phyloP scores from a whole-genome alignment of 257 asterid genomes.

The Henckelia pumila region DNA sequence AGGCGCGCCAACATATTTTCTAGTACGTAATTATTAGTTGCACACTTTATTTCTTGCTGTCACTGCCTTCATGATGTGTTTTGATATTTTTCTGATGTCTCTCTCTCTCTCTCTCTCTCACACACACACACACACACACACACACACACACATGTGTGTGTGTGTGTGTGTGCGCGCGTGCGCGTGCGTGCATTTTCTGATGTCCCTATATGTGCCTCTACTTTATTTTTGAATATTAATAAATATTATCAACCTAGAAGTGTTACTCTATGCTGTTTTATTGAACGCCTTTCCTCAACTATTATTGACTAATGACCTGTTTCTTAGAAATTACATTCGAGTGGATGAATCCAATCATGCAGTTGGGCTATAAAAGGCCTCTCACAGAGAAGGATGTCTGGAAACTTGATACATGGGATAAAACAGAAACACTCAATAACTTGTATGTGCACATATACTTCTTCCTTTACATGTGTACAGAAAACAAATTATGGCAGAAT shows the following conservation, averaged over 20 bases:
- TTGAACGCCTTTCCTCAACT: conserved; percentile 20
- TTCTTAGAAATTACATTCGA: conserved; percentile 55
- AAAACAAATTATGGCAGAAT: not conserved
- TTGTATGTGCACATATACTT: conserved; percentile 44
- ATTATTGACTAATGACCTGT: conserved; percentile 23
- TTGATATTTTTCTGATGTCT: conserved; percentile 9
- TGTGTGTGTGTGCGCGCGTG: too few relatives aligned
- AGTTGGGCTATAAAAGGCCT: conserved; percentile 85
- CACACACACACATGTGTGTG: too few relatives aligned
- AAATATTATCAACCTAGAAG: not conserved
- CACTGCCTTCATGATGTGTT: conserved; percentile 14
- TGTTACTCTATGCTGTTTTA: conserved; percentile 12
- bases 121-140: too few relatives aligned
- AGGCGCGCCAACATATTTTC: conserved; percentile 66
- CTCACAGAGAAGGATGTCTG: conserved; percentile 96
- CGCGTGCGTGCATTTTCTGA: too few relatives aligned
- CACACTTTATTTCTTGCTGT: conserved; percentile 7
- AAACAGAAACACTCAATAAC: conserved; percentile 76
- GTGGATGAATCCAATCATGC: conserved; percentile 87
- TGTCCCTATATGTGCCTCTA: not conserved
- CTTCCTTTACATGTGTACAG: not conserved
- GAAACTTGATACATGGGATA: conserved; percentile 94
- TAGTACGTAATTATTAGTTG: conserved; percentile 48
- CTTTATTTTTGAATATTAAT: not conserved
- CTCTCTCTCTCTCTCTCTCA: conserved; percentile 9